Evolutionary conservation across 2,329 filamentous ascomycete species (phyloP), one percentile per base, ranked within the genome.

Genomic region (Talaromyces sp.): DNA sequence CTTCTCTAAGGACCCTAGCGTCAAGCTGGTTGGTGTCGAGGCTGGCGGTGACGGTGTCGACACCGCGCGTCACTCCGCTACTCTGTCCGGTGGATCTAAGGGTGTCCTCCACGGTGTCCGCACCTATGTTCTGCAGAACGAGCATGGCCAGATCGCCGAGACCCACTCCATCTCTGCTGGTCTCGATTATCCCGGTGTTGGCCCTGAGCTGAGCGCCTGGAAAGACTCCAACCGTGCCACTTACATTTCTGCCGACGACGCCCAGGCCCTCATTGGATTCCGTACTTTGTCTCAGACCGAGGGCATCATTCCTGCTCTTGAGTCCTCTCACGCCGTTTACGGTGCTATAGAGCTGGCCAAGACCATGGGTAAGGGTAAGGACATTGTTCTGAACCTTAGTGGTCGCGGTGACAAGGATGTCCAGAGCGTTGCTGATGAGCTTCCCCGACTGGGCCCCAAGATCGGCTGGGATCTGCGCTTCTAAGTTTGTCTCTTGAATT

Each of bases 331-430:
- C 77, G 94, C 92, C 20, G 86, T 99, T 67, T 97, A 83, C 65
- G 94, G 92, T 13, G 92, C 90, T 10, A 78, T 97, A 53, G 85
- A 97, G 77, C 77, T 97, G 54, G 93, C 93, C 56, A 97, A 96
- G 85, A 90, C 87, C 52, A 92, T 97, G 90, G 82, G 82, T 62
- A 90, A 91, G 78, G 91, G 84, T 47, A 79, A 97, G 76, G 91
- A 97, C 68, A 78, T 99, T 24, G 93, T 99, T 54, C 92, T 99
- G 58, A 97, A 93, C 76, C 74, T 99, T 33, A 95, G 89, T 69
- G 94, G 94, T 8, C 82, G 94, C 64, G 94, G 94, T 58, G 94
- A 99, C 76, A 99, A 99, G 85, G 94, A 99, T 70, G 94, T 99
- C 54, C 92, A 99, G 83, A 96, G 90, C 67, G 93, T 99, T 47